A percentile compares a stretch with the other conserved stretches of the same genome.
Conservation (phyloP, 2,329 filamentous ascomycete genomes). For the Cadophora sp. region DNA sequence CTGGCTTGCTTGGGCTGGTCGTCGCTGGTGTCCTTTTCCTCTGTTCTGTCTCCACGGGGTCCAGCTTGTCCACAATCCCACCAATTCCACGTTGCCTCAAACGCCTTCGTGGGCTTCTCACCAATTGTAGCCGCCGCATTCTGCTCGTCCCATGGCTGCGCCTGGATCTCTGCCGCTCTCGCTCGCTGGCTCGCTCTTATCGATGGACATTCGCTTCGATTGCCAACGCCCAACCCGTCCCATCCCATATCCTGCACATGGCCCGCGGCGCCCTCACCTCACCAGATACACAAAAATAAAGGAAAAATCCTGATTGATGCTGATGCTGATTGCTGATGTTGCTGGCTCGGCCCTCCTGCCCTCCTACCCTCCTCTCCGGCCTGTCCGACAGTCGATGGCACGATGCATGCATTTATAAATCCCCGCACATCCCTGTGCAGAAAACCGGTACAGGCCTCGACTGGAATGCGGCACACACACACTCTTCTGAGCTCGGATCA, state of each 20-base stretch:
- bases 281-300: slow-evolving; percentile 1
- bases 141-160: not conserved
- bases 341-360: slow-evolving; percentile 7
- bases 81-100: slow-evolving; percentile 4
- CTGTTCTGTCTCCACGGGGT: not conserved
- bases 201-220: not conserved
- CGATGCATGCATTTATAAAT: slow-evolving; percentile 7
- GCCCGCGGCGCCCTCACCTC: not conserved
- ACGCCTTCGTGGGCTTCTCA: not conserved
- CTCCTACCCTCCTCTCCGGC: not conserved
- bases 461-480: not conserved
- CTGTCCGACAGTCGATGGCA: not conserved
- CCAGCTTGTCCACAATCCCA: not conserved
- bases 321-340: not conserved
- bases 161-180: not conserved
- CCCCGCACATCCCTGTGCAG: slow-evolving; percentile 9
- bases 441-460: slow-evolving; percentile 9
- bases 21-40: too few relatives aligned
- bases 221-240: not conserved
- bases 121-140: slow-evolving; percentile 5
- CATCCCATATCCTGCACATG: not conserved
- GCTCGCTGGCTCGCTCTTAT: too few relatives aligned
- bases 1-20: too few relatives aligned
- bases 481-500: slow-evolving; percentile 6
- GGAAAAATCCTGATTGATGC: not conserved